phyloP scores from a whole-genome alignment of 345 rosid genomes.

The Syzygium aromaticum region DNA sequence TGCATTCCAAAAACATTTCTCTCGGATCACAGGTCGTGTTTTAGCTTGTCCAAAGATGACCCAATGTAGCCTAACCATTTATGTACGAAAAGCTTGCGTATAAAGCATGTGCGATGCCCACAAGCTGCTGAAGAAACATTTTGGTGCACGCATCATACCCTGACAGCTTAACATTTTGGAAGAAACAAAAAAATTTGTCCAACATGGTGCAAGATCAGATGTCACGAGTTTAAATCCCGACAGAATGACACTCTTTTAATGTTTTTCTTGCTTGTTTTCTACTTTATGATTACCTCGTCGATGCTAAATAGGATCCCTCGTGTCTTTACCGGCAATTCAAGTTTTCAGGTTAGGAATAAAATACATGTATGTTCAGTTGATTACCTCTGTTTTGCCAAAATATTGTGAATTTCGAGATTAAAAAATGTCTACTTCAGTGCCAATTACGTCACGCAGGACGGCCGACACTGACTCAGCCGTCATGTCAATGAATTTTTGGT shows the following conservation, averaged over 20 bases:
- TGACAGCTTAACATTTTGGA: background rate
- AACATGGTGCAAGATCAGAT: background rate
- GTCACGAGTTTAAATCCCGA: background rate
- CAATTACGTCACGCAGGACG: background rate
- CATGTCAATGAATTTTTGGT: background rate
- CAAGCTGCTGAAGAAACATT: background rate
- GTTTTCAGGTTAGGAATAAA: background rate
- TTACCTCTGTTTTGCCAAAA: background rate
- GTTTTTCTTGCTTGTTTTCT: background rate
- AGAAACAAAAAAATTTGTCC: background rate
- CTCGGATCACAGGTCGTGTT: background rate
- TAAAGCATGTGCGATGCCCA: background rate
- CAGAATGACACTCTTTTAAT: background rate
- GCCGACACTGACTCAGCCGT: rapidly evolving
- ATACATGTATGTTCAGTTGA: background rate
- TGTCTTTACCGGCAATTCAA: background rate
- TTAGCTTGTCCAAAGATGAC: background rate
- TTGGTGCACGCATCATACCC: background rate
- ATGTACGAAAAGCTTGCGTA: background rate
- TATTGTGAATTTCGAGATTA: background rate
- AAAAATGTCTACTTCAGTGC: background rate
- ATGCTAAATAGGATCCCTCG: background rate
- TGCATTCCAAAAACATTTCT: background rate
- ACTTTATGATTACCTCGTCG: background rate
- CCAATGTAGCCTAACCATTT: background rate